Percentiles rank a stretch among this genome's conserved stretches.
These are phyloP conservation scores for Capniomyces stellatus DNA, from an alignment of 371 early-diverging fungal species.

Conservation along the genomic window DNA sequence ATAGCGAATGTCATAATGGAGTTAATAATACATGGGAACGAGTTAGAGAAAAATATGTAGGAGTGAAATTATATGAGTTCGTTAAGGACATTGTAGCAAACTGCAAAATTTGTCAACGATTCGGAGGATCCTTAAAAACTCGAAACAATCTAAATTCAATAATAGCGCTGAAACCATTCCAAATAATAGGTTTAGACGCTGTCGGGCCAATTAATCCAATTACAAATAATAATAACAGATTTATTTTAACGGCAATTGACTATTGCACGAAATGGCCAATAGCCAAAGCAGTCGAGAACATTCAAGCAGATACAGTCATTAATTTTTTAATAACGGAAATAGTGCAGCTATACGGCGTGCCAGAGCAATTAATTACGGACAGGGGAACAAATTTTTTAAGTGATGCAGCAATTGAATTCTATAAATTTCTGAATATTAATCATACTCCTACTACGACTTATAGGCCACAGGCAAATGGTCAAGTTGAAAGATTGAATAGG, in stretches of 20 bases:
- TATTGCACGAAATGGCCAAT: conserved; percentile 2
- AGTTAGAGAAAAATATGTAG: not conserved
- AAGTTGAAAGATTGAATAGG: conserved; percentile 1
- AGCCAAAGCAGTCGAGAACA: conserved; percentile 1
- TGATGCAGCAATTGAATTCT: not conserved
- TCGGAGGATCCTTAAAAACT: not conserved
- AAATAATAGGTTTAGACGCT: conserved; percentile 3
- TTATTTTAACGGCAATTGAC: conserved; percentile 3
- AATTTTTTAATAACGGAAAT: conserved; percentile 5
- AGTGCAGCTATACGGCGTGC: conserved; percentile 1
- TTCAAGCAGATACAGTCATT: not conserved
- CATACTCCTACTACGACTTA: conserved; percentile 2
- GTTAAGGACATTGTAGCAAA: not conserved
- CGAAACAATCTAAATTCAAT: not conserved
- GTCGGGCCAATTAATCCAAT: conserved; percentile 2
- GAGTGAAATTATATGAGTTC: not conserved
- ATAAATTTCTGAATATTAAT: conserved; percentile 1
- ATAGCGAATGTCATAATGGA: not conserved
- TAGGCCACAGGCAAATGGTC: conserved; percentile 5
- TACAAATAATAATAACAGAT: not conserved
- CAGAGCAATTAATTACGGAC: conserved; percentile 2
- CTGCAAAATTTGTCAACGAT: not conserved
- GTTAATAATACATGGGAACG: not conserved
- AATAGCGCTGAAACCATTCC: not conserved
- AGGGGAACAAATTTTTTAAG: conserved; percentile 2